Percentiles rank a stretch among this genome's conserved stretches.
These are phyloP conservation scores for Erythrobasidium yunnanense DNA, from an alignment of 768 basidiomycete species.

Conservation along the genomic window DNA sequence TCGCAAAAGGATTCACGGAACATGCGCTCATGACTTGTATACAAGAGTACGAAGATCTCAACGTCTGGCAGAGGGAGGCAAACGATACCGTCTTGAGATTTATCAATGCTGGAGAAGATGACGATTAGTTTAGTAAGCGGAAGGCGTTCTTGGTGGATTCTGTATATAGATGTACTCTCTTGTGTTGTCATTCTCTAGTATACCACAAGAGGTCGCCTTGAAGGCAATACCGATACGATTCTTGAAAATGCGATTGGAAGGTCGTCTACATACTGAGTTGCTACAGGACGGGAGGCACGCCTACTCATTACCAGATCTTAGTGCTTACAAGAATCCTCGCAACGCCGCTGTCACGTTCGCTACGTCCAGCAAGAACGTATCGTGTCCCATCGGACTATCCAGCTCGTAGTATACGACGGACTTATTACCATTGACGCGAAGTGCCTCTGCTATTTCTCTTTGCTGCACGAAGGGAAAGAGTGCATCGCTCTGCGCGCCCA, in stretches of 20 bases:
- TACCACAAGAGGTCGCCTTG: too few relatives aligned
- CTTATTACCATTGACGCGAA: conserved; percentile 78
- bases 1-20: conserved; percentile 82
- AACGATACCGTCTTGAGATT: conserved; percentile 16
- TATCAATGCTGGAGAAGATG: conserved; percentile 10
- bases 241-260: too few relatives aligned
- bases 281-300: background rate
- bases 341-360: conserved; percentile 84
- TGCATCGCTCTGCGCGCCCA: conserved; percentile 94
- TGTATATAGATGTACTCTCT: too few relatives aligned
- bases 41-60: conserved; percentile 35
- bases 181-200: too few relatives aligned
- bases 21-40: conserved; percentile 53
- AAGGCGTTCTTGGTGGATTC: too few relatives aligned
- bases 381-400: conserved; percentile 98
- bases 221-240: too few relatives aligned
- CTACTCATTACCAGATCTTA: background rate
- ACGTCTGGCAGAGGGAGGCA: conserved; percentile 32
- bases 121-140: background rate
- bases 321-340: conserved; percentile 58
- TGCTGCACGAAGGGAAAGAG: conserved; percentile 96
- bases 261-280: background rate
- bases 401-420: conserved; percentile 91
- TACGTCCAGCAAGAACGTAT: conserved; percentile 91
- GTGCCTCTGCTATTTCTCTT: conserved; percentile 80